Evolutionary conservation across 73 alveolate species (phyloP), one percentile per base, ranked within the genome.

Genomic region (Paramecium sonneborni): DNA sequence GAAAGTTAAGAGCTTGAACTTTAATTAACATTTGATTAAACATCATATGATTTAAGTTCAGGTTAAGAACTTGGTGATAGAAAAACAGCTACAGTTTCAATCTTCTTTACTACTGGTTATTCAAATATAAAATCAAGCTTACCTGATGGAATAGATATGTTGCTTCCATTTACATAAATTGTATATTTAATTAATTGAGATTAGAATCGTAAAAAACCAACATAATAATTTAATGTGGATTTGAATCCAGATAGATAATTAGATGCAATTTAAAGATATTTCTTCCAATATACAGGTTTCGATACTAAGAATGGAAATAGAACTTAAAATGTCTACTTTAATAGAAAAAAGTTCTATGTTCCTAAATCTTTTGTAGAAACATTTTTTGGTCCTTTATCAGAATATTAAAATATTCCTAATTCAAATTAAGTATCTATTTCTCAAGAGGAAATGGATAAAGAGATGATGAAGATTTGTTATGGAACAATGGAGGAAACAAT

Each of bases 401-500:
- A 24, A 41, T 34, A 21, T 9, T 15, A 1, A 79, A 28, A 11
- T 34, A 37, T 26, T 9, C 39, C 26, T 7, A 21, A 39, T 28
- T 39, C 56, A 74, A 74, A 23, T 39, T 35, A 62, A 34, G 20
- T 30, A 20, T 32, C 6, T 9, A 24, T 79, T 20, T 21, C 44
- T 10, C 14, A 43, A 24, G 30, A 38, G 14, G 74, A 39, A 41
- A 41, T 46, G 46, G 74, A 79, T 12, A 56, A 43, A 15, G 32
- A 79, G 23, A 41, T 44, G 44, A 28, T 79, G 8, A 79, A 79
- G 48, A 79, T 79, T 11, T 79, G 90, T 24, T 79, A 79, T 79
- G 90, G 90, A 11, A 41, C 90, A 12, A 8, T 39, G 44, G 90
- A 46, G 21, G 90, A 79, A 46, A 79, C 90, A 5, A 28, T 79